Percentiles rank a stretch among this genome's conserved stretches.
Evolutionary conservation across 2,329 filamentous ascomycete genomes (phyloP).

Genomic region (Blumeria hordei): DNA sequence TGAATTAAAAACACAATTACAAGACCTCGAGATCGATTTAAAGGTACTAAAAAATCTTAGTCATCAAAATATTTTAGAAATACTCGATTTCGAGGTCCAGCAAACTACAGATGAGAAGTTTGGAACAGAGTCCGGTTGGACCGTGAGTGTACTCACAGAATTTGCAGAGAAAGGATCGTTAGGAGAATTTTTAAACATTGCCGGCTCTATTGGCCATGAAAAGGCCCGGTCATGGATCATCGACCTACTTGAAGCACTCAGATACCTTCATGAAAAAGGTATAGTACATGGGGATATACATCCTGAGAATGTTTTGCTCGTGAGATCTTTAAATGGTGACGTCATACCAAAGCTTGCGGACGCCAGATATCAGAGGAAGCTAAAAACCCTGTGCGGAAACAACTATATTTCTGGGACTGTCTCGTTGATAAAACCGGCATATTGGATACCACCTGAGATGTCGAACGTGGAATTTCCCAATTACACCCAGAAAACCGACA

Average conservation of each 20-base stretch:
- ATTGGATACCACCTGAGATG: slow-evolving; percentile 67
- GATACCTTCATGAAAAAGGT: slow-evolving; percentile 66
- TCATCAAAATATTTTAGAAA: slow-evolving; percentile 53
- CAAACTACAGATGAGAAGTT: slow-evolving; percentile 32
- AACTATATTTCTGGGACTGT: slow-evolving; percentile 26
- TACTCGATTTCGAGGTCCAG: slow-evolving; percentile 66
- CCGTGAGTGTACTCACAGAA: slow-evolving; percentile 50
- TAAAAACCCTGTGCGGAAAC: slow-evolving; percentile 35
- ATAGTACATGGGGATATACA: slow-evolving; percentile 69
- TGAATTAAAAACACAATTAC: slow-evolving; percentile 51
- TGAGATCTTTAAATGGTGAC: slow-evolving; percentile 41
- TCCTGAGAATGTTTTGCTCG: slow-evolving; percentile 54
- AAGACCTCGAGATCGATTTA: slow-evolving; percentile 51
- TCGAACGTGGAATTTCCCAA: slow-evolving; percentile 31
- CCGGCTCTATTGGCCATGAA: slow-evolving; percentile 46
- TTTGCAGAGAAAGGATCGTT: slow-evolving; percentile 64
- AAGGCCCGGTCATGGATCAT: slow-evolving; percentile 78
- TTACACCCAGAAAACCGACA: slow-evolving; percentile 57
- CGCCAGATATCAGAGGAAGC: slow-evolving; percentile 41
- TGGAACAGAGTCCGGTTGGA: slow-evolving; percentile 28
- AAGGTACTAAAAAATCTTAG: slow-evolving; percentile 50
- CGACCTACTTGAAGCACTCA: slow-evolving; percentile 69
- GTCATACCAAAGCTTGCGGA: slow-evolving; percentile 54
- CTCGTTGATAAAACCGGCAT: slow-evolving; percentile 45
- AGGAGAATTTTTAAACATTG: slow-evolving; percentile 56